Evolutionary conservation across 768 basidiomycete genomes (phyloP).

Genomic region (Hericium erinaceus): DNA sequence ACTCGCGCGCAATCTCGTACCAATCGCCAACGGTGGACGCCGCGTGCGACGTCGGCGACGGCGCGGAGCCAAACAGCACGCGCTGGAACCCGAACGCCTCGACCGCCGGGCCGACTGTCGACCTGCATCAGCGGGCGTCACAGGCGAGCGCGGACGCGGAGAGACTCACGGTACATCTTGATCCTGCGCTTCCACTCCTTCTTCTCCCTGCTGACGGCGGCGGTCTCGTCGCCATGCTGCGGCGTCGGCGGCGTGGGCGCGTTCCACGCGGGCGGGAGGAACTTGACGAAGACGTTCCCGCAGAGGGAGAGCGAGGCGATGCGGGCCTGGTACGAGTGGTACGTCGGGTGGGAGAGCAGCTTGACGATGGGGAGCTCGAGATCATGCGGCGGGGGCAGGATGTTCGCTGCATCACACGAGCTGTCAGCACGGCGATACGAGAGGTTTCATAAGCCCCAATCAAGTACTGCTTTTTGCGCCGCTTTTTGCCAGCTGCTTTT

Average conservation of each 20-base stretch:
- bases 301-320: conserved; percentile 66
- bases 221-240: conserved; percentile 24
- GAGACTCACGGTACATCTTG: conserved; percentile 84
- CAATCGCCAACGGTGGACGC: conserved; percentile 53
- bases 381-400: conserved; percentile 72
- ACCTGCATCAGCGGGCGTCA: not conserved
- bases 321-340: conserved; percentile 63
- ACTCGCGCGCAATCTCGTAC: conserved; percentile 76
- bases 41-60: conserved; percentile 40
- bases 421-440: not conserved
- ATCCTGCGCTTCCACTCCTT: conserved; percentile 59
- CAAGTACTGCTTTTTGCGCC: too few species aligned
- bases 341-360: conserved; percentile 69
- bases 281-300: conserved; percentile 63
- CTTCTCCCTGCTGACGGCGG: conserved; percentile 31
- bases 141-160: conserved; percentile 17
- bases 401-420: conserved; percentile 46
- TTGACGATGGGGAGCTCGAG: conserved; percentile 65
- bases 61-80: conserved; percentile 76
- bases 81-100: conserved; percentile 82
- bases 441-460: too few species aligned
- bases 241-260: conserved; percentile 43
- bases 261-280: conserved; percentile 70
- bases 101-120: conserved; percentile 65
- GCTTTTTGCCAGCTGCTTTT: too few species aligned